These are phyloP conservation scores for Begonia masoniana DNA, from an alignment of 306 rosid species.

Conservation along the genomic window DNA sequence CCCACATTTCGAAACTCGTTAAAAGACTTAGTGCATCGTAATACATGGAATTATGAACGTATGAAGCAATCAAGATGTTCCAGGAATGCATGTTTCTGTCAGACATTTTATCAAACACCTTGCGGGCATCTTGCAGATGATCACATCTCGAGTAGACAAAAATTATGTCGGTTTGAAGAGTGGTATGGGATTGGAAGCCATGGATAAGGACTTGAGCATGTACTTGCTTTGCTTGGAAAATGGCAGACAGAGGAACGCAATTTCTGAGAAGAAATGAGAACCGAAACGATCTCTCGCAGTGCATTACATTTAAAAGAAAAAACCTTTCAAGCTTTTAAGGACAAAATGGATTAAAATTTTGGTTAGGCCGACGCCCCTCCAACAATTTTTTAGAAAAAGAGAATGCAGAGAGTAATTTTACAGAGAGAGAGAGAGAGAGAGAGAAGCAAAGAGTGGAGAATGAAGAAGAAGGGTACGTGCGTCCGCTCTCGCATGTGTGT, in stretches of 20 bases:
- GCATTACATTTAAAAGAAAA: no score
- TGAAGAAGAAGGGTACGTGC: no score
- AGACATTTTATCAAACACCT: constrained; percentile 43
- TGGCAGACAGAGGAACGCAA: constrained; percentile 9
- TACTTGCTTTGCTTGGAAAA: constrained; percentile 35
- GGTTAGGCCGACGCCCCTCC: no score
- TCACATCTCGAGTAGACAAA: constrained; percentile 30
- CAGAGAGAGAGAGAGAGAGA: no score
- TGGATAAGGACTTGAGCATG: constrained; percentile 46
- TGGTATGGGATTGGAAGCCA: constrained; percentile 32
- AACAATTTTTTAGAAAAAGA: no score
- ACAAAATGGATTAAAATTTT: no score
- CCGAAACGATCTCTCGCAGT: no score
- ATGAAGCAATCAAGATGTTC: constrained; percentile 55
- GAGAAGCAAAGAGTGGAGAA: no score
- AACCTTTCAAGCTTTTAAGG: no score
- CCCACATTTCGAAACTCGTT: constrained; percentile 16
- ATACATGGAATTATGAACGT: constrained; percentile 18
- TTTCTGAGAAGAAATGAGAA: constrained; percentile 13
- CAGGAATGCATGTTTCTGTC: constrained; percentile 56
- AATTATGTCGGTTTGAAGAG: constrained; percentile 51
- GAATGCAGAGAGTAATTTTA: no score
- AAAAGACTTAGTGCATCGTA: constrained; percentile 21
- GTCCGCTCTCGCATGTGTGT: no score
- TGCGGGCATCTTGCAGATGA: constrained; percentile 26